A percentile compares a stretch with the other conserved stretches of the same genome.
Conservation (phyloP, 2,329 filamentous ascomycete genomes). For the Sphaerulina vaccinii region DNA sequence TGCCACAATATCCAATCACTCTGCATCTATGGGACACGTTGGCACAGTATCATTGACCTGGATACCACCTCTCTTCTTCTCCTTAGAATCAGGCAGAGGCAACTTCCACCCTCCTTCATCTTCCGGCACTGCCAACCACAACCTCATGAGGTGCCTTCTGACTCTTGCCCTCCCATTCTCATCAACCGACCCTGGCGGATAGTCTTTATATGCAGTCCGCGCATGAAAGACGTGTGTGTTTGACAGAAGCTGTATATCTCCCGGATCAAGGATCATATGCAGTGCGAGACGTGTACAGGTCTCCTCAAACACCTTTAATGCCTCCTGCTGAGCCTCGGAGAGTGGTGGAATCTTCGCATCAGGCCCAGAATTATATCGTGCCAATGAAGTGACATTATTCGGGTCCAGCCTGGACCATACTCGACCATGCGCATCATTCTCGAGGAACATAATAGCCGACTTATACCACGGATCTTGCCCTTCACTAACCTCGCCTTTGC, state of each 20-base stretch:
- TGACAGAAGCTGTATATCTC: constrained; percentile 83
- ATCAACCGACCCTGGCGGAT: constrained; percentile 56
- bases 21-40: constrained; percentile 72
- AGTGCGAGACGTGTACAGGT: constrained; percentile 71
- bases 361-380: constrained; percentile 69
- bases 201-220: constrained; percentile 74
- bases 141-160: constrained; percentile 72
- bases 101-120: constrained; percentile 80
- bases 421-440: constrained; percentile 67
- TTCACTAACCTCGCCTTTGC: constrained; percentile 76
- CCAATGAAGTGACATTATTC: constrained; percentile 77
- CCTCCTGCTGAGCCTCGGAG: constrained; percentile 66
- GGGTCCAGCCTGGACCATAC: constrained; percentile 89
- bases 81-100: constrained; percentile 75
- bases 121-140: constrained; percentile 83
- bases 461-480: constrained; percentile 59
- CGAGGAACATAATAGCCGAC: constrained; percentile 67
- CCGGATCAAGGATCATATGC: constrained; percentile 85
- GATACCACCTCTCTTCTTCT: constrained; percentile 86
- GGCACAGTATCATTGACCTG: constrained; percentile 81
- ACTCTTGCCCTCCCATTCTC: constrained; percentile 53
- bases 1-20: constrained; percentile 78
- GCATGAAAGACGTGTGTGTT: constrained; percentile 81
- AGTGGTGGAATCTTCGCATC: constrained; percentile 70
- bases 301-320: constrained; percentile 68